Evolutionary conservation across 2,329 filamentous ascomycete species (phyloP).

Genomic region (Cryoendolithus antarcticus): DNA sequence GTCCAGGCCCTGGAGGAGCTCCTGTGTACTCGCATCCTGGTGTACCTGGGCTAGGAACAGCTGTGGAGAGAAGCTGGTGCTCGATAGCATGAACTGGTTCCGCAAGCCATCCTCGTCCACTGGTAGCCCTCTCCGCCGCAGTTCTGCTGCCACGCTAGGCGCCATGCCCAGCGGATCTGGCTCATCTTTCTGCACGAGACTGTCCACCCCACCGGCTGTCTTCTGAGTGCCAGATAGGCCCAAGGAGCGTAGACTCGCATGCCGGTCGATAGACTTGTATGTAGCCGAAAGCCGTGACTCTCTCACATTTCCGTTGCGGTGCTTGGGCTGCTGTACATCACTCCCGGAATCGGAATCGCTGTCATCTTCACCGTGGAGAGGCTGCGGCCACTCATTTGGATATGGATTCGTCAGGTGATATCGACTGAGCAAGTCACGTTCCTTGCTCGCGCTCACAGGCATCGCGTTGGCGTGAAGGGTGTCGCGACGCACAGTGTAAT

Average conservation of each 20-base stretch:
- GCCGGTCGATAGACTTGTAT: constrained; percentile 73
- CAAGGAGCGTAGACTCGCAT: constrained; percentile 56
- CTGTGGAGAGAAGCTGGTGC: constrained; percentile 85
- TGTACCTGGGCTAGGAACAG: constrained; percentile 90
- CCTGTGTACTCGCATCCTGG: constrained; percentile 68
- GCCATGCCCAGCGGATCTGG: constrained; percentile 80
- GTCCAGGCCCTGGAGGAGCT: constrained; percentile 69
- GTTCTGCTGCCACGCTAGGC: constrained; percentile 70
- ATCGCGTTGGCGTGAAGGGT: constrained; percentile 9
- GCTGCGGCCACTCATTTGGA: constrained; percentile 74
- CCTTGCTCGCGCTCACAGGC: constrained; percentile 52
- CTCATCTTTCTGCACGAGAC: constrained; percentile 79
- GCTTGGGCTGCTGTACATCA: constrained; percentile 2
- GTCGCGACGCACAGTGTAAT: too few species aligned
- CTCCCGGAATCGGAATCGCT: constrained; percentile 12
- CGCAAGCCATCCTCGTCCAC: constrained; percentile 70
- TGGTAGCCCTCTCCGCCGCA: constrained; percentile 64
- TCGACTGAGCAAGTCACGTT: constrained; percentile 70
- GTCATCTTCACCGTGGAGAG: constrained; percentile 56
- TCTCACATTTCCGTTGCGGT: constrained; percentile 1
- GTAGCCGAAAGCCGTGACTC: constrained; percentile 45
- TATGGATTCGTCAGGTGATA: constrained; percentile 73
- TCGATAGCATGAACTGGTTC: constrained; percentile 89
- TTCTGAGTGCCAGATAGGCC: constrained; percentile 49
- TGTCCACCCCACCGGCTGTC: constrained; percentile 57